Evolutionary conservation across 495 filamentous ascomycete genomes (phyloP).

Genomic region (Corynascus novoguineensis): DNA sequence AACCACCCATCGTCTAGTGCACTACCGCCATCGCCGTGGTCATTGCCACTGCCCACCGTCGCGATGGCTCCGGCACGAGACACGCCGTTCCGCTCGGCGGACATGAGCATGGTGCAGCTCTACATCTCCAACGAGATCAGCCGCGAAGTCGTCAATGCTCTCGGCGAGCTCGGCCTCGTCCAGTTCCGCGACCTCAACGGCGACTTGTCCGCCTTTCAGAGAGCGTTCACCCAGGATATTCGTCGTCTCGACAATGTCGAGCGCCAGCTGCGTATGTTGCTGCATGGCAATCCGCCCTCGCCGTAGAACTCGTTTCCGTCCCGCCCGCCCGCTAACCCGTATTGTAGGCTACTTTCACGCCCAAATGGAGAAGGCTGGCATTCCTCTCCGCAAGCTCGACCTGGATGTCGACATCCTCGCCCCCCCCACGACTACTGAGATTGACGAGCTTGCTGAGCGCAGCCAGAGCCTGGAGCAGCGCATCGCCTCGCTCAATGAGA

Average conservation of each 20-base stretch:
- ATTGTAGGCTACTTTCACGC: conserved; percentile 75
- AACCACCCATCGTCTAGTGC: background rate
- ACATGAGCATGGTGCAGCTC: conserved; percentile 99
- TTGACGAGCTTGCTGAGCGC: conserved; percentile 89
- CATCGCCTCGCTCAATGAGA: conserved; percentile 86
- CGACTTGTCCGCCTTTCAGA: conserved; percentile 87
- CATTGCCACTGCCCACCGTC: conserved; percentile 14
- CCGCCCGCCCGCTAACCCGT: conserved; percentile 1
- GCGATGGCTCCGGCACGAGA: conserved; percentile 60
- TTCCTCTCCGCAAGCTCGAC: conserved; percentile 75
- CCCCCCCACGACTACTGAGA: conserved; percentile 83
- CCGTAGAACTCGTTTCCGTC: too few species aligned
- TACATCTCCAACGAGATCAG: conserved; percentile 99
- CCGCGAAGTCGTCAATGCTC: conserved; percentile 90
- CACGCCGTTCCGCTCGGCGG: conserved; percentile 98
- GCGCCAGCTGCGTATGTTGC: conserved; percentile 78
- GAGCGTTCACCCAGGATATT: conserved; percentile 97
- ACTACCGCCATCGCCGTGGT: conserved; percentile 10
- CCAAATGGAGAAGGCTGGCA: conserved; percentile 88
- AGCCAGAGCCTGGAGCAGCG: conserved; percentile 87
- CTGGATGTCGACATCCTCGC: conserved; percentile 81
- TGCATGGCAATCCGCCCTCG: background rate
- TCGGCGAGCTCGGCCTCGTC: conserved; percentile 91
- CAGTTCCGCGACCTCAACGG: conserved; percentile 97
- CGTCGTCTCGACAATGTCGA: conserved; percentile 96